phyloP scores from a whole-genome alignment of 2,329 filamentous ascomycete genomes.

The Aspergillus calidoustus region DNA sequence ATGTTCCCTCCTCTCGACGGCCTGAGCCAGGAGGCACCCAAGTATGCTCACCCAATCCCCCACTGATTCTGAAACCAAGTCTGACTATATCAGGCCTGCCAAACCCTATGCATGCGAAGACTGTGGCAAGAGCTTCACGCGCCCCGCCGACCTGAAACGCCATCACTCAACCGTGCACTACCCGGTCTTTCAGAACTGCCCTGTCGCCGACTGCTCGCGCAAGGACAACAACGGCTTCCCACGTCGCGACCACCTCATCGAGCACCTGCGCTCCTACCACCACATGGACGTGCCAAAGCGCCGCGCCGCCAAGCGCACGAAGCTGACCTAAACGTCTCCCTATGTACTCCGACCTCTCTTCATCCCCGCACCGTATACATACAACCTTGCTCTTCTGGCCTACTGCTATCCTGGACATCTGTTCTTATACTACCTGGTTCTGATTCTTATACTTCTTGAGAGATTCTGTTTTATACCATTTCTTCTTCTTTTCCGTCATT shows the following conservation, averaged over 20 bases:
- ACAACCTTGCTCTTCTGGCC: not conserved
- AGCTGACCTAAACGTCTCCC: conserved; percentile 25
- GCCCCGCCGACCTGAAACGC: conserved; percentile 55
- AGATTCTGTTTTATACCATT: conserved; percentile 17
- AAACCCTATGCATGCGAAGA: conserved; percentile 40
- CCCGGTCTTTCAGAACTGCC: conserved; percentile 50
- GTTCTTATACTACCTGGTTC: not conserved
- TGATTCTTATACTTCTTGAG: not conserved
- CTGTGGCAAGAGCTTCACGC: conserved; percentile 48
- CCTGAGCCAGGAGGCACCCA: conserved; percentile 27
- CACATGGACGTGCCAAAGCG: conserved; percentile 52
- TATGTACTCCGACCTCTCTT: not conserved
- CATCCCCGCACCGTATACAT: not conserved
- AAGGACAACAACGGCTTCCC: conserved; percentile 58
- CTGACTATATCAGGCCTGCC: conserved; percentile 26
- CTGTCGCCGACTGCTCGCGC: conserved; percentile 48
- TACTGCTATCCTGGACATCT: not conserved
- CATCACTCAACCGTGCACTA: conserved; percentile 54
- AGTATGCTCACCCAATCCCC: conserved; percentile 28
- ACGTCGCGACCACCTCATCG: conserved; percentile 60
- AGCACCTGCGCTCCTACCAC: conserved; percentile 63
- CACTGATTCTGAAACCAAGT: not conserved
- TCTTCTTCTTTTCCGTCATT: conserved; percentile 1
- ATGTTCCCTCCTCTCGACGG: conserved; percentile 19
- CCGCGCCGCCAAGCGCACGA: conserved; percentile 34